Conservation (phyloP, 2,329 filamentous ascomycete species). For the Venturia carpophila region DNA sequence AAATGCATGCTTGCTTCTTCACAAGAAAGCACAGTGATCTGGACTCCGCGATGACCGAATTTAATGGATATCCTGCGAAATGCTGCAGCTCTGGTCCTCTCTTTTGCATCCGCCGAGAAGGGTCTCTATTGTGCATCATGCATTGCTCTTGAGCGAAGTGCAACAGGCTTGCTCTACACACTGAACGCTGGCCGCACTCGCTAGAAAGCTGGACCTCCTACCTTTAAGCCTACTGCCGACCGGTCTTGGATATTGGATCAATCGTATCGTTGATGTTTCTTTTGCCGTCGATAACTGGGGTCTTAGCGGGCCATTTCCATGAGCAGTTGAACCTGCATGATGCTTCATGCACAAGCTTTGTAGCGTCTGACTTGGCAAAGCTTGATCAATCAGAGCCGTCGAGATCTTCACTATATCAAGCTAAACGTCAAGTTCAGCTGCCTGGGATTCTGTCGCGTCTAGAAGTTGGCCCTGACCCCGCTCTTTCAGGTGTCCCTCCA, state of each 20-base stretch:
- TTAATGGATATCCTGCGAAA: not conserved
- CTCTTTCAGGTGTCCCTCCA: conserved; percentile 4
- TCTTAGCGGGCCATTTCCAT: not conserved
- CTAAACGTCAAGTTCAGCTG: not conserved
- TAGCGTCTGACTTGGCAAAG: conserved; percentile 7
- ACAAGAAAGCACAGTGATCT: not conserved
- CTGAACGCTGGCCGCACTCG: not conserved
- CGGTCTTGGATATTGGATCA: too few species aligned
- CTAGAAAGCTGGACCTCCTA: not conserved
- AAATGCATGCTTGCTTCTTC: not conserved
- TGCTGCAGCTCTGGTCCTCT: not conserved
- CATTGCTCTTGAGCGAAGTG: not conserved
- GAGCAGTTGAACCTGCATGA: not conserved
- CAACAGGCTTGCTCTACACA: not conserved
- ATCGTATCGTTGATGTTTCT: not conserved
- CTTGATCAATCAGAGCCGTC: conserved; percentile 8
- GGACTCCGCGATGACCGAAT: not conserved
- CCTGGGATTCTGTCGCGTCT: not conserved
- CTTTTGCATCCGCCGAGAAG: not conserved
- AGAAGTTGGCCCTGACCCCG: not conserved
- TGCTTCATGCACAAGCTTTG: not conserved
- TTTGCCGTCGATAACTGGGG: not conserved
- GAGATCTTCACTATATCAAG: not conserved
- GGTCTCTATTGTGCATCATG: not conserved
- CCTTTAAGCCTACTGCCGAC: too few species aligned